Evolutionary conservation across 2,329 filamentous ascomycete genomes (phyloP), one percentile per base, ranked within the genome.

Genomic region (Tolypocladium nubicola): DNA sequence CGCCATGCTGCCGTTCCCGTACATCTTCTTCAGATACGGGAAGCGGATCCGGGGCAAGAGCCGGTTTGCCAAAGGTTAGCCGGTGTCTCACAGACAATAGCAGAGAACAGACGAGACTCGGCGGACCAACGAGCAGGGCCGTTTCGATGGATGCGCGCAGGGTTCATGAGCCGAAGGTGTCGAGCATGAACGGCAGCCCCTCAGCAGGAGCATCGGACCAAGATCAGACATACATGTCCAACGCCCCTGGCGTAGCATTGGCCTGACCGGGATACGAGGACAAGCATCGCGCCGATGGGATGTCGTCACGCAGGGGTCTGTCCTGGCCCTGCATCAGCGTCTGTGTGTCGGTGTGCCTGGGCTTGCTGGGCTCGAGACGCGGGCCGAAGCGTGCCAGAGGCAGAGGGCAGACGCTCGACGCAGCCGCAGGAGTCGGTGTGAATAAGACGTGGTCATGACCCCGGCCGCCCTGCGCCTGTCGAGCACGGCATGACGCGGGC

Each of bases 1-100:
- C 3, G 76, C 71, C 53, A 84, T 87, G 80, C 72, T 84, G 69
- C 84, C 84, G 1, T 85, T 87, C 59, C 84, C 84, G 4, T 84
- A 80, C 63, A 65, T 86, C 9, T 86, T 86, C 59, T 86, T 84
- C 71, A 74, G 73, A 49, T 82, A 80, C 60, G 83, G 83, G 50
- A 85, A 84, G 70, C 70, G 64, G 58, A 76, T 86, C 59, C 76
- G 83, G 56, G 72, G 71, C 23, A 77, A 71, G 57, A 86, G 83
- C 63, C 75, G 77, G 53, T 85, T 77, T 68, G 81, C 81, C 33
- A 71, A 64, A 54, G 63, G 61, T 21, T 72, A 60, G 33, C 19
- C 11, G 38, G 13, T 26, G n/a, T 30, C 37, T 38, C 33, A 37
- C 30, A 37, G 47, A 52, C 11, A 35, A 37, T 52, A 13, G 47